Evolutionary conservation across 345 rosid genomes (phyloP).

Genomic region (Turritis glabra): DNA sequence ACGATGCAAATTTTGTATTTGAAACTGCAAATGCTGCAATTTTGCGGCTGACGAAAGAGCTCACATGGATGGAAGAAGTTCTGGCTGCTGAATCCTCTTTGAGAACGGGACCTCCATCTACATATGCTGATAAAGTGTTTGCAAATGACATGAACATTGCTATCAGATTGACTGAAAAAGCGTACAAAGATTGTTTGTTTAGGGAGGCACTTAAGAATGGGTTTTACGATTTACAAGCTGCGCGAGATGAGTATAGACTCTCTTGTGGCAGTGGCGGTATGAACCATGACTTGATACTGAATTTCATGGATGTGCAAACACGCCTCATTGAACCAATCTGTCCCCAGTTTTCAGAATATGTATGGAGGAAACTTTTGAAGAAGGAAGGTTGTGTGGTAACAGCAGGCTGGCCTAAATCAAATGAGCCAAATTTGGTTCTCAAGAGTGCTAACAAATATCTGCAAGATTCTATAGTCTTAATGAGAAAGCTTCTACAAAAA

Average conservation of each 20-base stretch:
- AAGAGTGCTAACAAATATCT: conserved; percentile 86
- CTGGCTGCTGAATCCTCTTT: conserved; percentile 65
- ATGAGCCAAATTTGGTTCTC: conserved; percentile 68
- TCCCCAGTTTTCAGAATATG: conserved; percentile 88
- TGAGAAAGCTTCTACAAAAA: conserved; percentile 80
- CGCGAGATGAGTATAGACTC: conserved; percentile 87
- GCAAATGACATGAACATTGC: conserved; percentile 89
- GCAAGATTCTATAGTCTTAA: conserved; percentile 76
- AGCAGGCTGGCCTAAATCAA: conserved; percentile 91
- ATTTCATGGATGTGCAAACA: conserved; percentile 89
- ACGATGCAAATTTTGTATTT: conserved; percentile 95
- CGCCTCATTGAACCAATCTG: conserved; percentile 86
- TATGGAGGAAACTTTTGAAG: conserved; percentile 85
- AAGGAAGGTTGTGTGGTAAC: conserved; percentile 74
- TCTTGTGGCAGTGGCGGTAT: conserved; percentile 77
- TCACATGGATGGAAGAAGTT: conserved; percentile 91
- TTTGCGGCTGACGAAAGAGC: conserved; percentile 80
- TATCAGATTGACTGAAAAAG: conserved; percentile 67
- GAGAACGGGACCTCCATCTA: conserved; percentile 66
- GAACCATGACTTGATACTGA: conserved; percentile 68
- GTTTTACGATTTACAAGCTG: conserved; percentile 90
- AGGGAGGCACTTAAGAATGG: conserved; percentile 93
- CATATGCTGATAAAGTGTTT: conserved; percentile 85
- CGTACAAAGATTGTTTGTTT: conserved; percentile 71
- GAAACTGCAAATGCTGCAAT: conserved; percentile 94